These are phyloP conservation scores for Termitomyces sp. DNA, from an alignment of 768 basidiomycete genomes.

Conservation along the genomic window DNA sequence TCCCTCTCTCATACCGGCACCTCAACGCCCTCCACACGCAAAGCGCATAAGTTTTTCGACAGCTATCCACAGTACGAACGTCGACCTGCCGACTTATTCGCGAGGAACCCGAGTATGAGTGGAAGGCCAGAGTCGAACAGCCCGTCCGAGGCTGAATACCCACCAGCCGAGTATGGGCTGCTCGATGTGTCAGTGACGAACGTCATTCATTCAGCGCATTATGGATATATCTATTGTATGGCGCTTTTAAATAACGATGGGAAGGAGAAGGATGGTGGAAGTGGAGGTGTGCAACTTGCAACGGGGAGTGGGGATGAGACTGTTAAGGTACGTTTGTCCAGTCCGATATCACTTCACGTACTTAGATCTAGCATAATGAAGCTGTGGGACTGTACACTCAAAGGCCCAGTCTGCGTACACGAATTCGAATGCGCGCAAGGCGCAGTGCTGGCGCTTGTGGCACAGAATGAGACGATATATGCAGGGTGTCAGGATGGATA, in stretches of 20 bases:
- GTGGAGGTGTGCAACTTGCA: slow-evolving; percentile 47
- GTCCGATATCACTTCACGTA: background rate
- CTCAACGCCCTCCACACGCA: slow-evolving; percentile 39
- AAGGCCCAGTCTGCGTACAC: slow-evolving; percentile 48
- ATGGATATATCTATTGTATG: slow-evolving; percentile 92
- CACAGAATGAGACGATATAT: slow-evolving; percentile 76
- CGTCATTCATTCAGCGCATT: slow-evolving; percentile 87
- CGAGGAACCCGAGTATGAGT: slow-evolving; percentile 46
- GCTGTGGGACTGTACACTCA: slow-evolving; percentile 63
- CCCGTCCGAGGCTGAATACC: slow-evolving; percentile 26
- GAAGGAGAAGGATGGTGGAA: slow-evolving; percentile 4
- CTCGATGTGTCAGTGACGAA: slow-evolving; percentile 63
- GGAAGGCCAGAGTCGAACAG: slow-evolving; percentile 21
- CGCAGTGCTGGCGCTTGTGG: slow-evolving; percentile 79
- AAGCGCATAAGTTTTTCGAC: slow-evolving; percentile 89
- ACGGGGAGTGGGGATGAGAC: slow-evolving; percentile 91
- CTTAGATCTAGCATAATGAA: slow-evolving; percentile 20
- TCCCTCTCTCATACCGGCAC: slow-evolving; percentile 27
- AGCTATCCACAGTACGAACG: slow-evolving; percentile 76
- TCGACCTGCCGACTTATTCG: slow-evolving; percentile 63
- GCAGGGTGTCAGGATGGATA: slow-evolving; percentile 95
- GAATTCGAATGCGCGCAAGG: slow-evolving; percentile 73
- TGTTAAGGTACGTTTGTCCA: slow-evolving; percentile 58
- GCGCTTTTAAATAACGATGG: slow-evolving; percentile 26
- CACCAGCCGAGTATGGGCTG: slow-evolving; percentile 32